These are phyloP conservation scores for Heterobasidion annosum DNA, from an alignment of 1,284 basidiomycete genomes.

Conservation along the genomic window DNA sequence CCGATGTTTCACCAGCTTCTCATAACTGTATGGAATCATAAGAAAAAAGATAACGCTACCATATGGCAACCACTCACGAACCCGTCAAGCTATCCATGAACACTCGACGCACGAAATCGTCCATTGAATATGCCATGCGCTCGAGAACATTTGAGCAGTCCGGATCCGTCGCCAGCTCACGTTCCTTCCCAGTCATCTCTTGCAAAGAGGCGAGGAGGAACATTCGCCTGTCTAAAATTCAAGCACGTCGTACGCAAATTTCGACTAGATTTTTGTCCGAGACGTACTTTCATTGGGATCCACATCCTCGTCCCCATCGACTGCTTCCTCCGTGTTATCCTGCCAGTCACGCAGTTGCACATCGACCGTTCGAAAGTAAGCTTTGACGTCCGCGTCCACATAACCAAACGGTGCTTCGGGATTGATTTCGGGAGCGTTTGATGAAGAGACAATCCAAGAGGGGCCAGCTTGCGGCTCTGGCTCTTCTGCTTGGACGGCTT, in stretches of 20 bases:
- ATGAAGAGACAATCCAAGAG: conserved; percentile 56
- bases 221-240: conserved; percentile 58
- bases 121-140: conserved; percentile 84
- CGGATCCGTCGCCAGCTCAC: conserved; percentile 83
- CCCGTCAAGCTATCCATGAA: conserved; percentile 80
- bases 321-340: conserved; percentile 24
- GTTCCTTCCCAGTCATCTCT: conserved; percentile 83
- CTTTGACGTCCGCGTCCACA: conserved; percentile 82
- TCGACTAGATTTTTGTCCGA: not conserved
- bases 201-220: conserved; percentile 80
- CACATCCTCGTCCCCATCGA: conserved; percentile 35
- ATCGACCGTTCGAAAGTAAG: conserved; percentile 85
- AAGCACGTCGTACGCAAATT: not conserved
- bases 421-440: conserved; percentile 28
- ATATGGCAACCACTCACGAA: conserved; percentile 51
- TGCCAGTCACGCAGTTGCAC: conserved; percentile 84
- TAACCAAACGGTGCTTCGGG: conserved; percentile 80
- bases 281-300: conserved; percentile 72
- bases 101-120: conserved; percentile 85
- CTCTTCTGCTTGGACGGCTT: conserved; percentile 4
- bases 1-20: conserved; percentile 64
- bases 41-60: not conserved
- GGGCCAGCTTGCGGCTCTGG: conserved; percentile 25
- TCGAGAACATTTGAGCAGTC: conserved; percentile 87
- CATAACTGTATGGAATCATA: conserved; percentile 38